Evolutionary conservation across 768 basidiomycete species (phyloP), one percentile per base, ranked within the genome.

Genomic region (Chlorophyllum brunneum): DNA sequence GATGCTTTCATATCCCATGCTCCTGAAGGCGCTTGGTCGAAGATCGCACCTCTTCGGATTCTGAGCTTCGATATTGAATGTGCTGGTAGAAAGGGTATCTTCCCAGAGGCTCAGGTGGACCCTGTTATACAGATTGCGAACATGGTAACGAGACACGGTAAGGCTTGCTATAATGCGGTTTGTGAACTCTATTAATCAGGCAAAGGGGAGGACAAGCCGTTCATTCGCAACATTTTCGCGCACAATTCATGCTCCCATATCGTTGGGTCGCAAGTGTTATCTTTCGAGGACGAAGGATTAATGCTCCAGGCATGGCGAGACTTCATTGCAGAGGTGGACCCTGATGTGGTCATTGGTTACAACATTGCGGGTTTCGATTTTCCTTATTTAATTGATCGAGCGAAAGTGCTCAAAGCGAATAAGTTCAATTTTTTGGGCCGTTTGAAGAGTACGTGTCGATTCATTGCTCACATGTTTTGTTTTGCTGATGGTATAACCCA

Each of bases 1-100:
- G 79, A 94, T 54, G 75, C 78, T 18, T 88, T 99, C 61, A 85
- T 90, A 48, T 97, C 97, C 2, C 88, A 99, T 69, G 70, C 86
- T 3, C 89, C 97, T 1, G 97, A 98, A 65, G 95, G 88, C 1
- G 77, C 83, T 36, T 98, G 95, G 91, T 88, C 91, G 1, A 86
- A 83, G 56, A 84, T 95, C 45, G 95, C 97, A 0, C 97, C 97
- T 0, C 72, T 98, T 0, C 84, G 97, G 15, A 90, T 98, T 61
- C 77, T 99, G 26, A 95, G 92, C 61, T 99, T 99, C 61, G 97
- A 99, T 81, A 98, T 99, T 60, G 97, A 99, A 70, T 99, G 97
- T 68, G 97, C 97, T 0, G 97, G 97, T 18, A 75, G 97, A 22
- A 98, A 98, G 62, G 97, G 97, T 26, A 88, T 98, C 59, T 99